Conservation (phyloP, 78 protist species). For the Dictyostelium citrinum region DNA sequence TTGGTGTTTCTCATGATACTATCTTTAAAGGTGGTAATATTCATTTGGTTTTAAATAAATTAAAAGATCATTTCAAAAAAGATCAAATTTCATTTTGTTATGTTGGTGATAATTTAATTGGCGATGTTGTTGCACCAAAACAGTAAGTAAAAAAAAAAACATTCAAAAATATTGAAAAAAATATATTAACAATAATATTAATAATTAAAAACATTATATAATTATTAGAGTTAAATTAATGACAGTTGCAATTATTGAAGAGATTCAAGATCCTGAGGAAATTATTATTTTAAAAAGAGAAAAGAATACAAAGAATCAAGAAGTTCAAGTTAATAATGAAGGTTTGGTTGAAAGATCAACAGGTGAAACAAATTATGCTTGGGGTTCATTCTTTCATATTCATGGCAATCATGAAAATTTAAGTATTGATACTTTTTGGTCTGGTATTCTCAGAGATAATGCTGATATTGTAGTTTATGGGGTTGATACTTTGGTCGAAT, state of each 20-base stretch:
- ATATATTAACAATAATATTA: not conserved
- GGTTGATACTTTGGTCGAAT: conserved; percentile 44
- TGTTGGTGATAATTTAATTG: conserved; percentile 67
- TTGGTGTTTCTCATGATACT: not conserved
- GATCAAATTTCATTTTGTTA: conserved; percentile 56
- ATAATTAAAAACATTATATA: too few species aligned
- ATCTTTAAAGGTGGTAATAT: conserved; percentile 45
- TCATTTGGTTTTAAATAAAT: not conserved
- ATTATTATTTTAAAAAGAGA: conserved; percentile 9
- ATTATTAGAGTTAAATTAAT: conserved; percentile 20
- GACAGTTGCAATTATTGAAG: conserved; percentile 69
- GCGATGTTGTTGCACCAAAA: conserved; percentile 60
- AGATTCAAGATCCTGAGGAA: conserved; percentile 48
- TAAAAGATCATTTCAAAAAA: not conserved
- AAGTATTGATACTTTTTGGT: conserved; percentile 44
- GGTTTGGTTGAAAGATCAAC: not conserved
- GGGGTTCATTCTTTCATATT: conserved; percentile 68
- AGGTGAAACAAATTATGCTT: not conserved
- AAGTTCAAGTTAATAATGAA: not conserved
- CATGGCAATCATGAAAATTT: not conserved
- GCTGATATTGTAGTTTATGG: conserved; percentile 34
- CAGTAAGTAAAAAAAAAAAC: too few species aligned
- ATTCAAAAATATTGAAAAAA: too few species aligned
- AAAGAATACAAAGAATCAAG: not conserved
- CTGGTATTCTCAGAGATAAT: conserved; percentile 2